These are phyloP conservation scores for Dipteronia sinensis DNA, from an alignment of 345 rosid species.

Conservation along the genomic window DNA sequence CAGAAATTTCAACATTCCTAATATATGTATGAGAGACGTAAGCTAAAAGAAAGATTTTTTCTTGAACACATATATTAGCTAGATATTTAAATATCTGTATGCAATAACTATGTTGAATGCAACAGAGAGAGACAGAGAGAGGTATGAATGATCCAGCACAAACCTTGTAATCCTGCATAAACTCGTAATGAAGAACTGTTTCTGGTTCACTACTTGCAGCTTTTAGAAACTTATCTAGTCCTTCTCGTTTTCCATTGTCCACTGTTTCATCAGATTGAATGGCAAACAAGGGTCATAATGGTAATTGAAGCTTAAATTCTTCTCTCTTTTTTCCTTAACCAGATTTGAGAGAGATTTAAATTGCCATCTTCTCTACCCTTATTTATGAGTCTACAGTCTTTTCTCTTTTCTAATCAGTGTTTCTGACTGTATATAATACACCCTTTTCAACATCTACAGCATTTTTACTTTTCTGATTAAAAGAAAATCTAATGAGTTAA, in stretches of 20 bases:
- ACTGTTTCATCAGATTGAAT: constrained; percentile 48
- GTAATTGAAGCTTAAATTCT: neutral
- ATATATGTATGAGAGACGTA: neutral
- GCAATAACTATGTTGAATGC: neutral
- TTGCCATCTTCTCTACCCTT: neutral
- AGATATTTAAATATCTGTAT: neutral
- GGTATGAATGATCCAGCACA: constrained; percentile 17
- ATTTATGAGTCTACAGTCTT: neutral
- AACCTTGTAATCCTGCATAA: constrained; percentile 99
- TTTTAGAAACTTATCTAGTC: constrained; percentile 89
- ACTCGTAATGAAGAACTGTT: constrained; percentile 94
- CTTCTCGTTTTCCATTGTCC: constrained; percentile 96
- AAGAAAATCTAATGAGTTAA: constrained; percentile 6
- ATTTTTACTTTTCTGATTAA: neutral
- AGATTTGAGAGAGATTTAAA: neutral
- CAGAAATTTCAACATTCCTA: neutral
- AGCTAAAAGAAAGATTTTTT: neutral
- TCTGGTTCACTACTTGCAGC: constrained; percentile 93
- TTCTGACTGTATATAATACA: neutral
- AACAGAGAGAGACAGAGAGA: constrained; percentile 5
- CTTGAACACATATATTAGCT: neutral
- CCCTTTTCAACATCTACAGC: neutral
- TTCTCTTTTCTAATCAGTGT: neutral
- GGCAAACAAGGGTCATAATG: neutral
- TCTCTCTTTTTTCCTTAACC: neutral